Base-by-base conservation (phyloP, 805 yeast genomes). In the Saturnispora kantuleensis region DNA sequence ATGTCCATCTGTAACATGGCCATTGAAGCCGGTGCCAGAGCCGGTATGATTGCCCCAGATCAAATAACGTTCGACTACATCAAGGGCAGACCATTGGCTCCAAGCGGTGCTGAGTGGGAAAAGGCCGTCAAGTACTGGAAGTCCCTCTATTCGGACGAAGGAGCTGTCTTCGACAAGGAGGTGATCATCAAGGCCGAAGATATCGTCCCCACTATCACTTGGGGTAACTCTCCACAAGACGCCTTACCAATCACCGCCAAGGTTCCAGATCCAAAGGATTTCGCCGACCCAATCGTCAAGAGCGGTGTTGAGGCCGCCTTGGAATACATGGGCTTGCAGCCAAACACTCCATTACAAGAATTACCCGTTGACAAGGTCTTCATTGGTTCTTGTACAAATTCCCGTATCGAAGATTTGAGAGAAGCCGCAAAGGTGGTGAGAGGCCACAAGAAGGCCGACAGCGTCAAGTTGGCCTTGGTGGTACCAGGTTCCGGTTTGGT, bases 1-100 rank as follows among this genome's bases (percentile, higher is more conserved):
- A 93, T 93, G 98, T 88, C 97, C 44, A 93, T 93, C 72, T 93
- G 98, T 76, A 93, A 93, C 65, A 93, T 93, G 98, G 81, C 97
- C 38, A 90, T 93, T 59, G 98, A 93, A 70, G 98, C 84, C 48
- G 98, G 98, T 69, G 98, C 98, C 13, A 82, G 98, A 70, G 97
- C 98, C 26, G 98, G 98, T 68, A 87, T 93, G 97, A 90, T 93
- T 63, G 84, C 82, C 52, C 98, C 98, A 9, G 98, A 93, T 62
- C 84, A 88, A 52, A 79, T 64, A 44, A 90, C 97, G 28, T 85
- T 83, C 58, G 81, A 82, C 48, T 93, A 93, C 67, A 73, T 93
- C 57, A 81, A 89, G 69, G 95, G 94, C 50, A 78, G 96, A 62
- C 97, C 97, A 36, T 74, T 93, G 55, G 90, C 96, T 51, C 98